Conservation (phyloP, 257 asterid genomes). For the Fraxinus anomala region DNA sequence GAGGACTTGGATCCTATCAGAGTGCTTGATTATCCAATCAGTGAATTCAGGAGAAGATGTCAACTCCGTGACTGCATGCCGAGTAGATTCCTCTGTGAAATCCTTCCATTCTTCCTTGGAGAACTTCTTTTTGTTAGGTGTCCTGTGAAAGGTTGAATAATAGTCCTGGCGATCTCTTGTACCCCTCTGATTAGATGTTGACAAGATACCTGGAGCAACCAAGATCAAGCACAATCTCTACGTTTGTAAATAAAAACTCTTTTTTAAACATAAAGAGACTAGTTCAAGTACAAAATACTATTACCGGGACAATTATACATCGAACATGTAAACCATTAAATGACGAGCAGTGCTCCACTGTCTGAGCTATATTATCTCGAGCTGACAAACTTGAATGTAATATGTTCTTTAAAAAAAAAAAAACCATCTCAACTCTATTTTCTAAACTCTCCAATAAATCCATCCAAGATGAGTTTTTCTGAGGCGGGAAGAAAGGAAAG, state of each 20-base stretch:
- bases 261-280: not conserved
- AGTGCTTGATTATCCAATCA: slow-evolving; percentile 62
- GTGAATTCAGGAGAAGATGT: slow-evolving; percentile 79
- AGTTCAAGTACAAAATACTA: not conserved
- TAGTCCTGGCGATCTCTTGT: slow-evolving; percentile 32
- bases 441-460: not conserved
- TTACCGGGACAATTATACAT: not conserved
- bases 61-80: slow-evolving; percentile 61
- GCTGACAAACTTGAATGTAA: not conserved
- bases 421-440: not conserved
- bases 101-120: slow-evolving; percentile 71
- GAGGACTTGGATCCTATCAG: slow-evolving; percentile 61
- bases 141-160: slow-evolving; percentile 68
- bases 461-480: not conserved
- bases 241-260: not conserved
- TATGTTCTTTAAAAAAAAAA: not conserved
- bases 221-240: not conserved
- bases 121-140: slow-evolving; percentile 61
- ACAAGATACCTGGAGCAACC: slow-evolving; percentile 38
- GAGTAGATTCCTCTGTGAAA: slow-evolving; percentile 73
- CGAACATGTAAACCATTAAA: not conserved
- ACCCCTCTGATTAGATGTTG: slow-evolving; percentile 35
- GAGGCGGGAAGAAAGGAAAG: not conserved
- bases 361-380: not conserved
- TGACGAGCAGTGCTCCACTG: not conserved